Conservation (phyloP, 2,329 filamentous ascomycete species). For the Dothideomycetidae sp. region DNA sequence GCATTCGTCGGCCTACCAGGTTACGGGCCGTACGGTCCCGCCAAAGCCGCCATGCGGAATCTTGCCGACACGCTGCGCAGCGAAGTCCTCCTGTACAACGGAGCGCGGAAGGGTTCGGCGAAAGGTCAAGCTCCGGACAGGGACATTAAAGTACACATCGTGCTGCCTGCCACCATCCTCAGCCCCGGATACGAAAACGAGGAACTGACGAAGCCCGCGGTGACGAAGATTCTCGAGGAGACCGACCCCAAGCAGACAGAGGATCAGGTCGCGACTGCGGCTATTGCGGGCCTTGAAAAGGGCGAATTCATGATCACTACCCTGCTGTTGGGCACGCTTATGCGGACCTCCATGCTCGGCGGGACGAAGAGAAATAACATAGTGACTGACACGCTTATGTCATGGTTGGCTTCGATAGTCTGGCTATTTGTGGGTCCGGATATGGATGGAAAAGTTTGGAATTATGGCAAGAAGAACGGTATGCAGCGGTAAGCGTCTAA, state of each 20-base stretch:
- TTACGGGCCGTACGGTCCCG: constrained; percentile 69
- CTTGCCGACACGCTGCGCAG: constrained; percentile 72
- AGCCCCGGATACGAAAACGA: constrained; percentile 63
- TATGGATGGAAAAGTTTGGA: constrained; percentile 41
- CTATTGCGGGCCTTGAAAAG: constrained; percentile 61
- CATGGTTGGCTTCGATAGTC: constrained; percentile 38
- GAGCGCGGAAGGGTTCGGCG: constrained; percentile 31
- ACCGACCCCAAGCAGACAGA: constrained; percentile 68
- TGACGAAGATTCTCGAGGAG: constrained; percentile 68
- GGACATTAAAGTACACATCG: constrained; percentile 63
- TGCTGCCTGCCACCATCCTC: constrained; percentile 73
- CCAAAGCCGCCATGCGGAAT: constrained; percentile 72
- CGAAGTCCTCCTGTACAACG: constrained; percentile 77
- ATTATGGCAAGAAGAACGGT: constrained; percentile 44
- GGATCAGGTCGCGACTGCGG: constrained; percentile 56
- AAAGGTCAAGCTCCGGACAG: constrained; percentile 41
- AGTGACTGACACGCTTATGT: constrained; percentile 40
- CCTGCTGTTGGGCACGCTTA: constrained; percentile 53
- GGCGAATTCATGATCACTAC: constrained; percentile 72
- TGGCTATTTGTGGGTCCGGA: constrained; percentile 45
- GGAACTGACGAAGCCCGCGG: constrained; percentile 61
- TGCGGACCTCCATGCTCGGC: constrained; percentile 47
- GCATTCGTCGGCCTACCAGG: constrained; percentile 67
- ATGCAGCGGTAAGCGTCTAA: neutral
- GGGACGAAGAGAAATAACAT: constrained; percentile 40